Conservation (phyloP, 257 asterid species). For the Fraxinus pennsylvanica region DNA sequence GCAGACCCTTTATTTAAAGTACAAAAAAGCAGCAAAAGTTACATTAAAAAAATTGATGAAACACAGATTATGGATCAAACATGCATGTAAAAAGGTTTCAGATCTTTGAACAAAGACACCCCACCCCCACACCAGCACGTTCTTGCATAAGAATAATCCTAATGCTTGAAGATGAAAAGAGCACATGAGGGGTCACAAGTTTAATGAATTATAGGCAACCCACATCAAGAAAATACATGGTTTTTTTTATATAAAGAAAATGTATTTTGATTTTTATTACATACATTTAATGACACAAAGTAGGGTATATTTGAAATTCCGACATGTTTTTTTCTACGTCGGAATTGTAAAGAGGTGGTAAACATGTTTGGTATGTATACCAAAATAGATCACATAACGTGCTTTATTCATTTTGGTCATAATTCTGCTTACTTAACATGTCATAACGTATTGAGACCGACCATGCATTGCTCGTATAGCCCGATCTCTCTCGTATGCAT, state of each 20-base stretch:
- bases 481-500: neutral
- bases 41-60: conserved; percentile 16
- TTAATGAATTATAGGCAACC: conserved; percentile 2
- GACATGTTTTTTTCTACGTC: neutral
- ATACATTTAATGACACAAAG: neutral
- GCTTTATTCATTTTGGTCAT: neutral
- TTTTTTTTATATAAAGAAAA: neutral
- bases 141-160: conserved; percentile 23
- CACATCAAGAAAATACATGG: neutral
- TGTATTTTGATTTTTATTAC: neutral
- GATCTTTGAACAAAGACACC: conserved; percentile 23
- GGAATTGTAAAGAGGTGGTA: neutral
- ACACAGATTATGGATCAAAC: conserved; percentile 40
- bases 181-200: conserved; percentile 18
- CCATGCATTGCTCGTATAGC: too few species aligned
- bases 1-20: conserved; percentile 3
- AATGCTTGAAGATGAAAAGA: conserved; percentile 22
- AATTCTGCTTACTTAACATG: neutral
- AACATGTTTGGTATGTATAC: neutral
- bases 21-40: conserved; percentile 26
- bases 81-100: conserved; percentile 24
- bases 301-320: neutral
- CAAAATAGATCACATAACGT: neutral
- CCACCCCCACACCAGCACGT: conserved; percentile 30
- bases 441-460: neutral